Percentiles rank a stretch among this genome's conserved stretches.
Conservation (phyloP, 2,329 filamentous ascomycete species). For the Sarocladiaceae sp. region DNA sequence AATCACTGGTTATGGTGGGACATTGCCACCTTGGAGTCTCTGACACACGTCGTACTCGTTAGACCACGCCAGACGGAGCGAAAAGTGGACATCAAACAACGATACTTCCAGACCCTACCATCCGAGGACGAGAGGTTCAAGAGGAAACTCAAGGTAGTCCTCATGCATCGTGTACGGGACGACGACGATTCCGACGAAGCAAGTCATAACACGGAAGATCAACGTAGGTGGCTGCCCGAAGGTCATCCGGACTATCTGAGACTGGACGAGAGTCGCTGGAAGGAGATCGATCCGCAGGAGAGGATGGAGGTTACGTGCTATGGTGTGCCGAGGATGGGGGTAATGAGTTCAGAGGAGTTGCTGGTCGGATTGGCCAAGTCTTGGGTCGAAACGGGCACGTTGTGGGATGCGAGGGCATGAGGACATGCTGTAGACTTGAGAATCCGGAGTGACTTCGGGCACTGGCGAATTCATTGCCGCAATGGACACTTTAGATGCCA, state of each 20-base stretch:
- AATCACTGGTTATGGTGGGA: conserved; percentile 34
- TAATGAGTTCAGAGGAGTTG: conserved; percentile 27
- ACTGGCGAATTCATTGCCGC: no score
- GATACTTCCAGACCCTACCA: conserved; percentile 33
- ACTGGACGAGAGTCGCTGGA: conserved; percentile 19
- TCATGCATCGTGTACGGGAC: conserved; percentile 21
- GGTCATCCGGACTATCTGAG: conserved; percentile 4
- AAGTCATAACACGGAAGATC: background rate
- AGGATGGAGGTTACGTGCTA: conserved; percentile 34
- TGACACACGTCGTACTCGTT: conserved; percentile 40
- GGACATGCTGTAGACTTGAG: background rate
- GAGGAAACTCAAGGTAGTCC: conserved; percentile 24
- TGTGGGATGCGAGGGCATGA: conserved; percentile 30
- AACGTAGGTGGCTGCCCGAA: conserved; percentile 14
- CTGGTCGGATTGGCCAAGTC: conserved; percentile 37
- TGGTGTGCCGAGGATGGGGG: conserved; percentile 34
- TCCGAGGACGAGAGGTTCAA: conserved; percentile 21
- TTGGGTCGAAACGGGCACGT: conserved; percentile 33
- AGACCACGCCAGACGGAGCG: conserved; percentile 26
- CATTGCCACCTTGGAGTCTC: conserved; percentile 28
- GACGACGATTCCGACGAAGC: background rate
- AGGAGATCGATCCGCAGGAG: conserved; percentile 29
- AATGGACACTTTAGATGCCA: no score
- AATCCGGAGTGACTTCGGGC: background rate
- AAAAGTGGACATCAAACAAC: conserved; percentile 32